Base-by-base conservation (phyloP, 495 filamentous ascomycete genomes). In the Sporormia fimetaria region DNA sequence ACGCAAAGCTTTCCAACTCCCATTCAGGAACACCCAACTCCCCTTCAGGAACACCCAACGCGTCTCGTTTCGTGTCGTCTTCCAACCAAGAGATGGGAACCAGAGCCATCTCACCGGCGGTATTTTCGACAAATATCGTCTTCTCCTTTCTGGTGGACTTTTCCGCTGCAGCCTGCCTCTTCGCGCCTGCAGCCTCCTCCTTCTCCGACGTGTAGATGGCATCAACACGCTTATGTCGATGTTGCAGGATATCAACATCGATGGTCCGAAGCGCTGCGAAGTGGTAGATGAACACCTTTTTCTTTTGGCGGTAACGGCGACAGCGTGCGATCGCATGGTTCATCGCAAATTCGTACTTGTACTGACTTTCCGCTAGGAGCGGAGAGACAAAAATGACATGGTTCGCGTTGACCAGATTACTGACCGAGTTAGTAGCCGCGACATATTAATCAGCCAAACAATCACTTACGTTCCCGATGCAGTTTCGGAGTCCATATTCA, bases 361-460 rank as follows among this genome's bases (percentile, higher is more conserved):
- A 63, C 33, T 79, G 67, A 1, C 70, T 65, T 4, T 63, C 48
- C 0, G 69, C 59, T 2, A 78, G 62, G 1, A 75, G 55, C 1
- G 84, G 82, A 0, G 68, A 70, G 8, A 80, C 58, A 55, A 93
- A 88, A 34, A 92, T 70, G 22, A 87, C 64, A 45, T 90, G 84
- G 40, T 83, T 87, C 0, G 83, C 81, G 26, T 70, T 68, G 33
- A 77, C 76, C 2, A 90, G 62, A 52, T 92, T 92, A 14, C 76
- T 80, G 47, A 31, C 12, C 4, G 40, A 12, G 21, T 38, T 23
- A 38, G 32, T 35, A 30, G 40, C 15, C n/a, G n/a, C n/a, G 2
- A 2, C 10, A 6, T 14, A 5, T 21, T 40, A 9, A 20, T 29
- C 5, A 30, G 11, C 10, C 2, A 28, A 28, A 1, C n/a, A 25